Conservation (phyloP, 495 filamentous ascomycete species). For the Ramalina peruviana region DNA sequence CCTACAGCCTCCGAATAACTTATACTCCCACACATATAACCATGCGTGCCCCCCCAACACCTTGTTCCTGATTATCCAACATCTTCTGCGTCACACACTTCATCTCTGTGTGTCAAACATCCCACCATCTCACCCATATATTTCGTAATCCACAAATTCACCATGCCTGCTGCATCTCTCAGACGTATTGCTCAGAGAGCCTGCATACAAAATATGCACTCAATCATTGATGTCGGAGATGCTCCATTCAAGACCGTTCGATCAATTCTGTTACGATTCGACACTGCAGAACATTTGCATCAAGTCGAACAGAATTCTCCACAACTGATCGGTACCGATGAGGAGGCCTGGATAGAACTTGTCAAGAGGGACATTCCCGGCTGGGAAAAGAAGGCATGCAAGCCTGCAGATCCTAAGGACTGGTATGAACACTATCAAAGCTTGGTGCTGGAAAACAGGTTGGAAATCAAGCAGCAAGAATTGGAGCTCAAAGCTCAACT, state of each 20-base stretch:
- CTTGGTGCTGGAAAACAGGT: conserved; percentile 28
- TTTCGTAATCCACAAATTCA: neutral
- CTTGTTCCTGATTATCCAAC: neutral
- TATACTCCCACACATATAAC: no score
- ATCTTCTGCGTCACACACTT: neutral
- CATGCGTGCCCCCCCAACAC: neutral
- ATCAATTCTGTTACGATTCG: conserved; percentile 46
- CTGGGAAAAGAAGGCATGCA: conserved; percentile 40
- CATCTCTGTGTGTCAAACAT: neutral
- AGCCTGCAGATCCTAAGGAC: conserved; percentile 39
- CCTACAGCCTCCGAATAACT: no score
- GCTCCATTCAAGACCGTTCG: conserved; percentile 46
- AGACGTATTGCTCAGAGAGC: conserved; percentile 28
- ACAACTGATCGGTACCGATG: conserved; percentile 44
- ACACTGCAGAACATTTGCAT: conserved; percentile 52
- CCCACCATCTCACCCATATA: neutral
- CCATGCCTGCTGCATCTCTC: conserved; percentile 32
- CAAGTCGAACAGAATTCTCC: conserved; percentile 50
- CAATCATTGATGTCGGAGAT: conserved; percentile 48
- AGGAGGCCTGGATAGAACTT: conserved; percentile 53
- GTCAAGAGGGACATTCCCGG: conserved; percentile 54
- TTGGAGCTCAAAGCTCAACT: conserved; percentile 30
- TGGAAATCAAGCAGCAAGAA: conserved; percentile 32
- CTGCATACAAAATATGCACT: conserved; percentile 32
- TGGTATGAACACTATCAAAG: conserved; percentile 55